Percentiles rank a stretch among this genome's conserved stretches.
Evolutionary conservation across 108 stramenopile species (phyloP).

Genomic region (Skeletonema tropicum): DNA sequence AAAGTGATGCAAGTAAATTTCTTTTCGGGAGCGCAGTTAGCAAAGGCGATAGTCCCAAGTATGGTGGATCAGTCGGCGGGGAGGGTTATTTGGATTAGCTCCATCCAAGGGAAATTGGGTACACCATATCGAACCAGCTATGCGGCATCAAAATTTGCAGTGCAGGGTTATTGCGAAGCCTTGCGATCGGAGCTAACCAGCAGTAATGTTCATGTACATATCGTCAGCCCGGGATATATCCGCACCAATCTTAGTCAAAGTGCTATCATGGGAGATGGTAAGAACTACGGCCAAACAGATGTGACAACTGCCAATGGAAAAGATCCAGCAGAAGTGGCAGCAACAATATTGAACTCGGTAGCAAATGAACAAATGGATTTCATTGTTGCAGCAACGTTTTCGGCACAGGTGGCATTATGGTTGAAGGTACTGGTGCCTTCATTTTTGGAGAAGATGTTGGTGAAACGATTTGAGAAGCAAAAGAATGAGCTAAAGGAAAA

Average conservation of each 20-base stretch:
- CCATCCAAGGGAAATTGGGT: slow-evolving; percentile 79
- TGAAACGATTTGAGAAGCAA: slow-evolving; percentile 72
- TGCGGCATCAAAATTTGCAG: slow-evolving; percentile 86
- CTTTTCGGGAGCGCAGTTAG: slow-evolving; percentile 68
- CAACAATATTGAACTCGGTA: slow-evolving; percentile 53
- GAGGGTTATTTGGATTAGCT: slow-evolving; percentile 75
- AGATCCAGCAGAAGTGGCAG: slow-evolving; percentile 77
- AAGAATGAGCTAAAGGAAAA: slow-evolving; percentile 39
- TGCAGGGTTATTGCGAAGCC: slow-evolving; percentile 86
- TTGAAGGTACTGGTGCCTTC: slow-evolving; percentile 69
- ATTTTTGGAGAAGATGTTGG: slow-evolving; percentile 60
- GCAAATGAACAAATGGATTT: slow-evolving; percentile 64
- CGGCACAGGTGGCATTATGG: slow-evolving; percentile 70
- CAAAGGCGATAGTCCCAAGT: slow-evolving; percentile 71
- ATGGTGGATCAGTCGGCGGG: slow-evolving; percentile 62
- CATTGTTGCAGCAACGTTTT: slow-evolving; percentile 69
- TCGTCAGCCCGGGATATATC: slow-evolving; percentile 81
- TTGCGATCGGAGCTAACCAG: slow-evolving; percentile 78
- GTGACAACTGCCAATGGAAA: slow-evolving; percentile 69
- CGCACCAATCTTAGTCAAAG: slow-evolving; percentile 66
- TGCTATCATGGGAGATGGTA: slow-evolving; percentile 81
- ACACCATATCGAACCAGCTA: slow-evolving; percentile 80
- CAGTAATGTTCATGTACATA: slow-evolving; percentile 62
- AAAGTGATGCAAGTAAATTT: slow-evolving; percentile 86
- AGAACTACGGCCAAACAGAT: slow-evolving; percentile 72